Evolutionary conservation across 345 rosid genomes (phyloP).

Genomic region (Gossypium sturtianum): DNA sequence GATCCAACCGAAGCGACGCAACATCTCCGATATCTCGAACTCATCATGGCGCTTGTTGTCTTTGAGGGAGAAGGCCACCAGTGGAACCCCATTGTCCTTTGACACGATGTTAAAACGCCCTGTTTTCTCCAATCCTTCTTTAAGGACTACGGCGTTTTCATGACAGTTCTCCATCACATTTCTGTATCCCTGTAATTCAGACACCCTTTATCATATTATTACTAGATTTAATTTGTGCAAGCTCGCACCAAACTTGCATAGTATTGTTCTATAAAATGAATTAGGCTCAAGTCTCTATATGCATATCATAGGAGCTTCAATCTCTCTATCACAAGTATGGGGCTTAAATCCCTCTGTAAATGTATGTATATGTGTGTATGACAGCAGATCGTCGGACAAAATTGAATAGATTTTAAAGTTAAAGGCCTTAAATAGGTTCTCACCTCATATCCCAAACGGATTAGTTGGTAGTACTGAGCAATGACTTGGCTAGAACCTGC

Average conservation of each 20-base stretch:
- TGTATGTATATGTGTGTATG: too few relatives aligned
- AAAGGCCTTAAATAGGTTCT: background rate
- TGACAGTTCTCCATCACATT: slow-evolving; percentile 91
- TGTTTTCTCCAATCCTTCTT: slow-evolving; percentile 65
- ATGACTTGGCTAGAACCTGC: slow-evolving; percentile 72
- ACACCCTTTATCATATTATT: background rate
- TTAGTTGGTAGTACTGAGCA: slow-evolving; percentile 93
- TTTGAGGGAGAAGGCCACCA: slow-evolving; percentile 84
- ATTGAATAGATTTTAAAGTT: too few relatives aligned
- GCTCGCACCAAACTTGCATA: too few relatives aligned
- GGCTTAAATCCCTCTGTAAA: too few relatives aligned
- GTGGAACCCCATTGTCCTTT: slow-evolving; percentile 76
- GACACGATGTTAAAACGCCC: slow-evolving; percentile 77
- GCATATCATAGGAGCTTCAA: too few relatives aligned
- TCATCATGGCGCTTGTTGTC: slow-evolving; percentile 61
- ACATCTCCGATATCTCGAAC: slow-evolving; percentile 71
- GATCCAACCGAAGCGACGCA: slow-evolving; percentile 88
- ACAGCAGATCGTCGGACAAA: too few relatives aligned
- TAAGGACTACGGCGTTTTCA: slow-evolving; percentile 63
- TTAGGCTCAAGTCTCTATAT: too few relatives aligned
- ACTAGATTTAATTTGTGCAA: background rate
- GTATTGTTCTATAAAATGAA: too few relatives aligned
- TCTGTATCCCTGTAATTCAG: slow-evolving; percentile 54
- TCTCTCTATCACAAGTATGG: too few relatives aligned
- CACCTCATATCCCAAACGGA: slow-evolving; percentile 68